phyloP scores from a whole-genome alignment of 805 yeast species.

The Clavispora santaluciae region DNA sequence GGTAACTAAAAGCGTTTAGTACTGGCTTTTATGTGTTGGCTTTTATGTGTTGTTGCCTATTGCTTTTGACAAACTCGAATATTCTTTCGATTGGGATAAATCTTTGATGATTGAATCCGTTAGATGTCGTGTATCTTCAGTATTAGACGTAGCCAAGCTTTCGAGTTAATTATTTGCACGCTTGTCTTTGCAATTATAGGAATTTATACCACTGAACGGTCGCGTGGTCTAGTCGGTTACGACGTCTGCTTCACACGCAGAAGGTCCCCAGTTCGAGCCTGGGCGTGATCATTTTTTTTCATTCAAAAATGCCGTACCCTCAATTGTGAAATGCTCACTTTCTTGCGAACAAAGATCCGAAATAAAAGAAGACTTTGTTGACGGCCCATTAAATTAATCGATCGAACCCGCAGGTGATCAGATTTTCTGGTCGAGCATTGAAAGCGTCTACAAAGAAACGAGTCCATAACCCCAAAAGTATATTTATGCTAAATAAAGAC shows the following conservation, averaged over 20 bases:
- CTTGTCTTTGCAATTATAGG: no score
- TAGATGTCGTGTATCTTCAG: no score
- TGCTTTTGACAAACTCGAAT: no score
- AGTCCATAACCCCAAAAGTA: slow-evolving; percentile 5
- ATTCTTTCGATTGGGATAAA: no score
- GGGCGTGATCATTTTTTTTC: slow-evolving; percentile 17
- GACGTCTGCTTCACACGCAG: slow-evolving; percentile 21
- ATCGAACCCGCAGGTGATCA: slow-evolving; percentile 14
- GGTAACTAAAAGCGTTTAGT: no score
- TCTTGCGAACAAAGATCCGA: not conserved
- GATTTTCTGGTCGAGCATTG: slow-evolving; percentile 11
- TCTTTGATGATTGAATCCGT: no score
- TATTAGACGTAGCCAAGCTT: no score
- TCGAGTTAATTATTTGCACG: no score
- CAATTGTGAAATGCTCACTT: not conserved
- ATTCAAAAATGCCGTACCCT: not conserved
- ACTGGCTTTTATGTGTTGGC: no score
- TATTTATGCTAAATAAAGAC: slow-evolving; percentile 1
- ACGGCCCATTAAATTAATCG: slow-evolving; percentile 4
- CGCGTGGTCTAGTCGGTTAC: slow-evolving; percentile 21
- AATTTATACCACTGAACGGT: slow-evolving; percentile 4
- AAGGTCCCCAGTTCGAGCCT: slow-evolving; percentile 22
- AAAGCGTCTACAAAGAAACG: slow-evolving; percentile 8
- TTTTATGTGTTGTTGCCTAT: no score
- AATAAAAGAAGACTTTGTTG: not conserved